Evolutionary conservation across 768 basidiomycete genomes (phyloP).

Genomic region (Termitomyces sp.): DNA sequence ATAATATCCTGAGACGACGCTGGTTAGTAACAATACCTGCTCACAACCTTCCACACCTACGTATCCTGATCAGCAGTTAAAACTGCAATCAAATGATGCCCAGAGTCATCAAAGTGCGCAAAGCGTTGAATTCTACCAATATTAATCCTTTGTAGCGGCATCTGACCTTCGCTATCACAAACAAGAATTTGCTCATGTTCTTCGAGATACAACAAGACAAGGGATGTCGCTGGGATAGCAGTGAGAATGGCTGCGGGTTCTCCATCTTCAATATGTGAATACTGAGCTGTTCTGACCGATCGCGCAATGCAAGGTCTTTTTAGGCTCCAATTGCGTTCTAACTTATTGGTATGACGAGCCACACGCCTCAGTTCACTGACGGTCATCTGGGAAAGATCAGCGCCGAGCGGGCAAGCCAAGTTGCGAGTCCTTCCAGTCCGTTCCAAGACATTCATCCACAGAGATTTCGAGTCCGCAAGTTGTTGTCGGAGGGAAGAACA

Average conservation of each 20-base stretch:
- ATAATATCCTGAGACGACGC: not conserved
- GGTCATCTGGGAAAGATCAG: not conserved
- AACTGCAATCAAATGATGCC: not conserved
- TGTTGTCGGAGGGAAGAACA: conserved; percentile 11
- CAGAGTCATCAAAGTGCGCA: not conserved
- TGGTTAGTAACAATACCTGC: not conserved
- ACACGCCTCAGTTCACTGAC: not conserved
- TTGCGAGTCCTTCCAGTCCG: not conserved
- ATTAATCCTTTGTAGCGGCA: not conserved
- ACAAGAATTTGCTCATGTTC: not conserved
- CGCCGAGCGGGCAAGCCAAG: not conserved
- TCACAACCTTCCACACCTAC: not conserved
- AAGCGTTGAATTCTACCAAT: not conserved
- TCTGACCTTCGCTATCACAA: not conserved
- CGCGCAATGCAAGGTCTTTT: not conserved
- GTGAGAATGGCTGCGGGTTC: not conserved
- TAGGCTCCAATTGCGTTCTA: not conserved
- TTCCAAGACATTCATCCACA: conserved; percentile 1
- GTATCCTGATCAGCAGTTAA: not conserved
- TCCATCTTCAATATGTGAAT: not conserved
- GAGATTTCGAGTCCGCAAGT: conserved; percentile 3
- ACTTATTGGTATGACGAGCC: not conserved
- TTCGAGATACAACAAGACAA: not conserved
- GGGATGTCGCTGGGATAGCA: not conserved
- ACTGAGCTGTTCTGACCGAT: not conserved